Evolutionary conservation across 345 rosid genomes (phyloP).

Genomic region (Clarkia xantiana): DNA sequence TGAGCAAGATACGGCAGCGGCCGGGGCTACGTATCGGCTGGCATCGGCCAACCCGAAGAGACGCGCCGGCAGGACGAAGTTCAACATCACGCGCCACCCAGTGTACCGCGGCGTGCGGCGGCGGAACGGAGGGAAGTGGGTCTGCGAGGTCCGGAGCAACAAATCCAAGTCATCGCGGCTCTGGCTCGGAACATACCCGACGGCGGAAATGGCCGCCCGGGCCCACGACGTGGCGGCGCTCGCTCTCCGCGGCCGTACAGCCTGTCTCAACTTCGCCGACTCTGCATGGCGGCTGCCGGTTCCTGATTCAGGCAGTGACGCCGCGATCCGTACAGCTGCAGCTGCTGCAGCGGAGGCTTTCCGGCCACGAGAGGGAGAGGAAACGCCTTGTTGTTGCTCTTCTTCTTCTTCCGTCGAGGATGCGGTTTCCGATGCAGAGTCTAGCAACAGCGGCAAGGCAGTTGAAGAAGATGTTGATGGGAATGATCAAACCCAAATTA

Average conservation of each 20-base stretch:
- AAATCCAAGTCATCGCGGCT: constrained; percentile 17
- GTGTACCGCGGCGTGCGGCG: constrained; percentile 36
- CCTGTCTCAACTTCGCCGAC: constrained; percentile 32
- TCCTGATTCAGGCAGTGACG: constrained; percentile 14
- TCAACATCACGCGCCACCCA: constrained; percentile 48
- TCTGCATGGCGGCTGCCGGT: constrained; percentile 19
- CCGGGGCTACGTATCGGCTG: constrained; percentile 3
- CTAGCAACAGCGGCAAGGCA: neutral
- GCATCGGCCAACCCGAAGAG: constrained; percentile 52
- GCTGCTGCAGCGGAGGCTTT: constrained; percentile 18
- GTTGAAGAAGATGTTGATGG: neutral
- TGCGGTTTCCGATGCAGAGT: constrained; percentile 3
- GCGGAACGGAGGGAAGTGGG: constrained; percentile 38
- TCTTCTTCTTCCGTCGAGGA: neutral
- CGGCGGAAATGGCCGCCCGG: constrained; percentile 35
- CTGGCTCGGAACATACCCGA: constrained; percentile 39
- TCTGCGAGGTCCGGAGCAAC: constrained; percentile 30
- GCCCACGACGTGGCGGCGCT: constrained; percentile 38
- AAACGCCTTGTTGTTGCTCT: neutral
- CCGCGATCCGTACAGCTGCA: constrained; percentile 27
- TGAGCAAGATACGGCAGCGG: no score
- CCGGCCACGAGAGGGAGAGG: constrained; percentile 1
- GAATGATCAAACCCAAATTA: no score
- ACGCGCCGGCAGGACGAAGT: constrained; percentile 47
- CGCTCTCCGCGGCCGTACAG: constrained; percentile 28